Base-by-base conservation (phyloP, 495 filamentous ascomycete genomes). In the Hyaloscypha variabilis region DNA sequence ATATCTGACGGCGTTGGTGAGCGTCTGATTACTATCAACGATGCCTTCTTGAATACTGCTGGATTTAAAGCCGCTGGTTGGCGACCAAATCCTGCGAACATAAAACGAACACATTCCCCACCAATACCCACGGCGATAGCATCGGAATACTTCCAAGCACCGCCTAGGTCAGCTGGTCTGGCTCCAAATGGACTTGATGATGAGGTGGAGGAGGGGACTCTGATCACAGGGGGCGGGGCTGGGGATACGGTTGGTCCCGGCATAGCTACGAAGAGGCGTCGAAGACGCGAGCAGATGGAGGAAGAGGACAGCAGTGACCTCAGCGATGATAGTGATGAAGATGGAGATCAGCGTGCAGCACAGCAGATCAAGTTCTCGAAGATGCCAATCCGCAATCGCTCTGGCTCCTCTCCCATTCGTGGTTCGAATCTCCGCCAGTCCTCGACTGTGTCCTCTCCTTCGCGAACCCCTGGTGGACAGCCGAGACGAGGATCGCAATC, bases 221-320 rank as follows among this genome's bases (percentile, higher is more conserved):
- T 91, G 85, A 85, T 94, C 67, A 89, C 90, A 5, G 89, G 87
- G 52, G 87, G 88, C 29, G 91, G 84, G n/a, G 83, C 84, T 46
- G 79, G 81, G 42, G 91, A 96, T 64, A 86, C 88, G 0, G 80
- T 90, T 30, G 91, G 90, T 1, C 90, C 91, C 8, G 87, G 85
- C 53, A 75, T 82, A 30, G 80, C 79, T 14, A 79, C 79, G 4
- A 86, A 84, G 73, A 77, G 87, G 49, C 74, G 77, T 55, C 80
- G 83, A 61, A 83, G 87, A 58, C 86, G 86, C 42, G 88, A 93
- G 69, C 91, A 94, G 66, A 86, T 91, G 72, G 94, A 97, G 62
- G 95, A 98, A 52, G 96, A 97, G 30, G 96, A 98, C 74, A 98
- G 95, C 74, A 97, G 93, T 73, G 95, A 98, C 74, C 77, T 97